Evolutionary conservation across 176 grass and related monocot genomes (phyloP), one percentile per base, ranked within the genome.

Genomic region (Hordeum marinum): DNA sequence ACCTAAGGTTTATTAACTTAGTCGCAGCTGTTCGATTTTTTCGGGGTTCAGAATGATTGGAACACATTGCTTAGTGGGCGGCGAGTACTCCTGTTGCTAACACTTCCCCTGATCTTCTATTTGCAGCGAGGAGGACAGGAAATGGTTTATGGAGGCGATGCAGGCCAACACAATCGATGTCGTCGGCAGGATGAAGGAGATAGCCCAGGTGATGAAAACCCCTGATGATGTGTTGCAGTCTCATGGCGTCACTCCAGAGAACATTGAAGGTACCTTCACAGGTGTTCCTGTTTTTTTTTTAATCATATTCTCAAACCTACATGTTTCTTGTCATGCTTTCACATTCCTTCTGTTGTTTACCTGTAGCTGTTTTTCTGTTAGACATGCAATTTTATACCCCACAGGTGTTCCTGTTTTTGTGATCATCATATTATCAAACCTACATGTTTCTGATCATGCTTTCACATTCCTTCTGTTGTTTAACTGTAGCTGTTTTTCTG

Each of bases 101-200:
- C 20, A 24, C 3, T 62, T 66, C 18, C 1, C 5, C 34, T 83
- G 8, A 21, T 59, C 70, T 80, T 63, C 11, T 11, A 3, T 67
- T 26, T 55, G 54, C 80, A 94, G 93, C 6, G 96, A 99, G 59
- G 93, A 96, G 84, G 96, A 99, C 46, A 89, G 84, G 65, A 94
- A 80, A 85, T 99, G 96, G 96, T 99, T 99, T 55, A 88, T 91
- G 88, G 94, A 99, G 75, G 94, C 96, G 7, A 96, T 99, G 96
- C 94, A 94, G 79, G 81, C 74, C 3, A 94, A 96, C 32, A 96
- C 90, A 0, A 2, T 99, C 0, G 93, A 99, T 78, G 93, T 96
- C 0, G 77, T 99, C 2, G 83, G 89, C 82, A 87, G 96, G 69
- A 99, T 96, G 96, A 94, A 99, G 79, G 94, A 99, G 85, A 99